Conservation (phyloP, 352 stramenopile genomes). For the Pythium chondricola region DNA sequence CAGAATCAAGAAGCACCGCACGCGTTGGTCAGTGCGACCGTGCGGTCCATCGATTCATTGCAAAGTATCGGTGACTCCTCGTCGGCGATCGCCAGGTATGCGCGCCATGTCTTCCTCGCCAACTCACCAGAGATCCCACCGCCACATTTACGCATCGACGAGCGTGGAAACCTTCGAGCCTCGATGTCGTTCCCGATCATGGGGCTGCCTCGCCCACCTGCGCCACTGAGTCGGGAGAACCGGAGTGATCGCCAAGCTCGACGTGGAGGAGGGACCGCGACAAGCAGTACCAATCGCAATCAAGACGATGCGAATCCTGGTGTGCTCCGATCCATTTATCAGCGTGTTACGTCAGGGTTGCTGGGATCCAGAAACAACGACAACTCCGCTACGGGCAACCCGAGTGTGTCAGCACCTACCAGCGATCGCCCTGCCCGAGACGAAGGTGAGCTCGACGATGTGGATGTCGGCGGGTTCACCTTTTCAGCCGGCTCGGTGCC, state of each 20-base stretch:
- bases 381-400: too few relatives aligned
- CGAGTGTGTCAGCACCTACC: too few relatives aligned
- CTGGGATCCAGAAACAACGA: conserved; percentile 13
- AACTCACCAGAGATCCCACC: conserved; percentile 18
- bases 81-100: conserved; percentile 15
- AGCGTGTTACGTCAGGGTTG: conserved; percentile 16
- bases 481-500: conserved; percentile 8
- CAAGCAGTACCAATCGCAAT: too few relatives aligned
- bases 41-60: conserved; percentile 18
- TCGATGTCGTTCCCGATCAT: conserved; percentile 18
- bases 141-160: conserved; percentile 15
- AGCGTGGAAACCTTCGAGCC: conserved; percentile 12
- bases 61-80: conserved; percentile 19
- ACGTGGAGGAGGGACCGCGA: too few relatives aligned
- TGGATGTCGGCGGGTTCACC: conserved; percentile 1
- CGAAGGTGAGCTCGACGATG: too few relatives aligned
- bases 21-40: conserved; percentile 16
- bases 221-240: too few relatives aligned
- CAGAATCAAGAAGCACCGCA: conserved; percentile 16
- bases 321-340: conserved; percentile 17
- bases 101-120: conserved; percentile 19
- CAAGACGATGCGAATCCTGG: conserved; percentile 4
- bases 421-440: too few relatives aligned
- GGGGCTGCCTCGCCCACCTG: too few relatives aligned
- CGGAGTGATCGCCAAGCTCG: too few relatives aligned